Base-by-base conservation (phyloP, 805 yeast species). In the Cyberlindnera xishuangbannaensis region DNA sequence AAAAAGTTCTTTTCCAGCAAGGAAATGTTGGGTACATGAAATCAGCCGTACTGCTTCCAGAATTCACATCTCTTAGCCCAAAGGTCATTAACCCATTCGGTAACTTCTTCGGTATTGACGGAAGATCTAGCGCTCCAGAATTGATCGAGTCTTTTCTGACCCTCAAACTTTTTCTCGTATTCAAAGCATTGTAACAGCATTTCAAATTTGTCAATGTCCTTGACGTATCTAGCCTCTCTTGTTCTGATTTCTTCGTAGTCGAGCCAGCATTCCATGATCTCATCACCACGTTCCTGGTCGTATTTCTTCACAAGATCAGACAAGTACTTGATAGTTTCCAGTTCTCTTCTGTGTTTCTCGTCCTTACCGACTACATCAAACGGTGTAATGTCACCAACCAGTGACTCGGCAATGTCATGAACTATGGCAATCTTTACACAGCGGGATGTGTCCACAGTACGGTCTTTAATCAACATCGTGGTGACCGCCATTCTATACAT, bases 331-430 rank as follows among this genome's bases (percentile, higher is more conserved):
- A 90, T 83, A 2, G 97, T 76, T 17, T 60, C 76, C 24, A 65
- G 68, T 53, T 90, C 97, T 37, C 97, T 67, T 38, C 81, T 68
- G 56, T 83, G 92, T 57, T 90, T 90, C 55, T 90, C 97, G 12
- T 61, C 65, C 55, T 87, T 86, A 29, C 76, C 64, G 19, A 88
- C 73, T 39, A 71, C 52, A 61, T 87, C 83, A 56, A 73, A 59
- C 48, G 98, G 92, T 2, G 95, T 87, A 31, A 90, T 84, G 56
- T 90, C 98, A 20, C 98, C 98, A 11, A 90, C 97, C 18, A 90
- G 63, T 4, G 88, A 59, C 65, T 90, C 98, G 9, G 97, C 96
- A 49, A 90, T 83, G 58, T 90, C 98, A 64, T 90, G 98, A 20
- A 87, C 78, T 25, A 87, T 64, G 1, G 96, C 87, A 34, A 90